phyloP scores from a whole-genome alignment of 2,329 filamentous ascomycete species.

The Sporothrix mexicana region DNA sequence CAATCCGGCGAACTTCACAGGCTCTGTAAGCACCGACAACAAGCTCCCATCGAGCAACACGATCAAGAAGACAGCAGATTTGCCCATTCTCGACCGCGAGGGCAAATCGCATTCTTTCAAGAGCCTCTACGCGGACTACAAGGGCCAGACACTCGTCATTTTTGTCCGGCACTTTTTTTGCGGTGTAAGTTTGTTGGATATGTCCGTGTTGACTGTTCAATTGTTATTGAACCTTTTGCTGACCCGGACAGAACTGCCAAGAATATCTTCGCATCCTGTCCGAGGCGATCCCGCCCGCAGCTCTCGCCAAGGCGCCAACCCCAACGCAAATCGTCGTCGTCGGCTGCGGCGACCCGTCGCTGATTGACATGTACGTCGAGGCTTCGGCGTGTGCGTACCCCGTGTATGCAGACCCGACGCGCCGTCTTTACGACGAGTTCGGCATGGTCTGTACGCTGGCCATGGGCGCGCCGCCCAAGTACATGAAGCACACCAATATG shows the following conservation, averaged over 20 bases:
- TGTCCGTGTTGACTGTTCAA: neutral
- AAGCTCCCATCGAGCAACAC: constrained; percentile 57
- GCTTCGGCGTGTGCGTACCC: constrained; percentile 71
- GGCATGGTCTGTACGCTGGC: constrained; percentile 71
- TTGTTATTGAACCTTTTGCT: neutral
- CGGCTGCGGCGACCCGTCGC: constrained; percentile 71
- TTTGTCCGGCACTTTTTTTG: constrained; percentile 84
- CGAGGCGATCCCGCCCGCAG: constrained; percentile 59
- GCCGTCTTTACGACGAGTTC: constrained; percentile 68
- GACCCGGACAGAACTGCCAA: constrained; percentile 68
- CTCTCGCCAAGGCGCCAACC: constrained; percentile 57
- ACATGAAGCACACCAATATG: constrained; percentile 63
- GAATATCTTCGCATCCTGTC: constrained; percentile 71
- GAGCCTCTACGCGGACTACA: constrained; percentile 61
- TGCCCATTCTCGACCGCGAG: constrained; percentile 65
- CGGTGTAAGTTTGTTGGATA: constrained; percentile 59
- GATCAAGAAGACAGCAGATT: constrained; percentile 59
- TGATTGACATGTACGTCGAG: constrained; percentile 70
- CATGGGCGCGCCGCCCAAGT: constrained; percentile 65
- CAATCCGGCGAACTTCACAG: constrained; percentile 57
- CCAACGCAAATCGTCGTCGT: constrained; percentile 71
- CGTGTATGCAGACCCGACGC: constrained; percentile 77
- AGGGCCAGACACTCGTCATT: constrained; percentile 68
- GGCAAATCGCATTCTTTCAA: constrained; percentile 67
- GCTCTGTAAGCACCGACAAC: constrained; percentile 61